Base-by-base conservation (phyloP, 2,329 filamentous ascomycete species). In the Exophiala bonariae region DNA sequence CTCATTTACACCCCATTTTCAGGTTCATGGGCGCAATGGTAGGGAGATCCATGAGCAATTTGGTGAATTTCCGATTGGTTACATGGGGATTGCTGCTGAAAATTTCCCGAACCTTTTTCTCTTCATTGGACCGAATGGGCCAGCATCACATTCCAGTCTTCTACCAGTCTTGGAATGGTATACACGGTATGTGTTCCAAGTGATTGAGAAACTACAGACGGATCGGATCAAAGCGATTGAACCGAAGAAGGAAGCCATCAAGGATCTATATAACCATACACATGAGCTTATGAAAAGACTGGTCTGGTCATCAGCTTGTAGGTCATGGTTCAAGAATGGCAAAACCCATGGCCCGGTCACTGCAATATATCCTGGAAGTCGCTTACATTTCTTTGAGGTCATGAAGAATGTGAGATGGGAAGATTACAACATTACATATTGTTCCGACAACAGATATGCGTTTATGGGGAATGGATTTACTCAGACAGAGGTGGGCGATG, bases 381-480 rank as follows among this genome's bases (percentile, higher is more conserved):
- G 66, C 2, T 58, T 70, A 18, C 67, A 70, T 50, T 61, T 66
- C 7, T 61, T 67, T 52, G 62, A 68, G 43, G 60, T 59, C 3
- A 54, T 69, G 11, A 52, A 58, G 3, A 55, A 65, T 30, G 66
- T 67, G 4, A 58, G 66, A 8, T 70, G 66, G 67, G 68, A 70
- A 40, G 66, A 69, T 49, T 69, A 60, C 43, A 57, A 63, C 22
- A 67, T 69, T 44, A 57, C 63, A 32, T 70, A 70, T 48, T 59
- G 63, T 17, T 40, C 35, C 17, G 54, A 41, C 58, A 72, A 72
- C 52, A 41, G 62, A 31, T 73, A 68, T 56, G 63, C 65, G 1
- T 73, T 68, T 37, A 49, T 73, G 60, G 70, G 70, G 1, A 72
- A 71, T 58, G 70, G 73, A 2, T 76, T 74, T 45, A 74, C 69